phyloP scores from a whole-genome alignment of 1,284 basidiomycete species.

The Rhizoctonia solani region DNA sequence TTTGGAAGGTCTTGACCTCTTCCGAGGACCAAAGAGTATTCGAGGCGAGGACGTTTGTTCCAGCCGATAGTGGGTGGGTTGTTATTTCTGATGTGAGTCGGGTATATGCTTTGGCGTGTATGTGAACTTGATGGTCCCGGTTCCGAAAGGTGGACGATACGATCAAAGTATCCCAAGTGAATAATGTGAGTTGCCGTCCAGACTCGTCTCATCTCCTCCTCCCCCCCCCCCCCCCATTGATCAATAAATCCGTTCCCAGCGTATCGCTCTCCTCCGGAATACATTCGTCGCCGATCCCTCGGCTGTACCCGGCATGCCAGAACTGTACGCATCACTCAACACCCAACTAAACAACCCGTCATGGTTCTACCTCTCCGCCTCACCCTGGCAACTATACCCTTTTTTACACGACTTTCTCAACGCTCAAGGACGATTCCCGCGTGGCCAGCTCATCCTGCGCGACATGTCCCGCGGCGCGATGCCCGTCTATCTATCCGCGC shows the following conservation, averaged over 20 bases:
- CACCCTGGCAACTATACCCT: conserved; percentile 20
- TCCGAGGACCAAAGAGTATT: conserved; percentile 1
- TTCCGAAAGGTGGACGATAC: conserved; percentile 11
- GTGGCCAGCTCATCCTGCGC: conserved; percentile 10
- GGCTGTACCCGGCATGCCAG: background rate
- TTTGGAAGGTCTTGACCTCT: conserved; percentile 12
- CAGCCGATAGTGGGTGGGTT: background rate
- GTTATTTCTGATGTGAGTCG: conserved; percentile 25
- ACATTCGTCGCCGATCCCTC: conserved; percentile 13
- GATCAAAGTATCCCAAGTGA: conserved; percentile 14
- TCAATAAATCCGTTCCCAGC: background rate
- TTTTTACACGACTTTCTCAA: conserved; percentile 14
- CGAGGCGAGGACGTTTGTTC: conserved; percentile 7
- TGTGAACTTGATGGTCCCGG: background rate
- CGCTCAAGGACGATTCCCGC: conserved; percentile 3
- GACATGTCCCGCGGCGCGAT: conserved; percentile 7
- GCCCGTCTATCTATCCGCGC: conserved; percentile 16
- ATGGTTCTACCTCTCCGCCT: conserved; percentile 23
- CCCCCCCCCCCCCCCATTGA: no score
- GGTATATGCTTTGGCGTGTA: no score
- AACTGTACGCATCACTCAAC: background rate
- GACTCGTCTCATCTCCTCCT: background rate
- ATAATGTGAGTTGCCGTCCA: background rate
- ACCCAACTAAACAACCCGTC: conserved; percentile 12
- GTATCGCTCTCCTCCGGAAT: conserved; percentile 12